A percentile compares a stretch with the other conserved stretches of the same genome.
Evolutionary conservation across 345 rosid genomes (phyloP).

Genomic region (Moringa oleifera): DNA sequence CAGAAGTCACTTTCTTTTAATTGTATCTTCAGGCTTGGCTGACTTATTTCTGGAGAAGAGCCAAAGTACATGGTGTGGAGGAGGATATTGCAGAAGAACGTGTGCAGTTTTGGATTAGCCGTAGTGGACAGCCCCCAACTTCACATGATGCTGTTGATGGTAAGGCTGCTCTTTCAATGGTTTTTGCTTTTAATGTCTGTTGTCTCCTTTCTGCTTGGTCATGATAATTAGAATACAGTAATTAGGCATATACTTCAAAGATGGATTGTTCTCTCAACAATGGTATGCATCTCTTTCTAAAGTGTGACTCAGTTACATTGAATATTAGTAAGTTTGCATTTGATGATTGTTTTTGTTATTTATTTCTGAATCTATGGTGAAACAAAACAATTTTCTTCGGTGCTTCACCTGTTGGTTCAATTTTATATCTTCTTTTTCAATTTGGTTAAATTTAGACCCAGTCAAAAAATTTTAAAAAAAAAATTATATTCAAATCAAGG

Average conservation of each 20-base stretch:
- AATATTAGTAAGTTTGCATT: neutral
- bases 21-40: conserved; percentile 61
- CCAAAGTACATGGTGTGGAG: conserved; percentile 62
- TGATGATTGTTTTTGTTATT: too few relatives aligned
- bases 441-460: too few relatives aligned
- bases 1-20: neutral
- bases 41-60: conserved; percentile 79
- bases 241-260: too few relatives aligned
- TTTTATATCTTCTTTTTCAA: too few relatives aligned
- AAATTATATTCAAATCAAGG: too few relatives aligned
- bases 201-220: neutral
- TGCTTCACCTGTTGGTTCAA: too few relatives aligned
- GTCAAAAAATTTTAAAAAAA: too few relatives aligned
- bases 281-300: neutral
- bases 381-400: too few relatives aligned
- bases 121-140: conserved; percentile 49
- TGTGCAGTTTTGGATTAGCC: conserved; percentile 64
- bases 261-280: too few relatives aligned
- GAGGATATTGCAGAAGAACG: conserved; percentile 74
- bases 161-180: conserved; percentile 14
- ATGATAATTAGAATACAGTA: too few relatives aligned
- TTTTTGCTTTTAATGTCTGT: neutral
- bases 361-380: too few relatives aligned
- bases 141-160: conserved; percentile 83
- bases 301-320: neutral